Evolutionary conservation across 2,329 filamentous ascomycete genomes (phyloP).

Genomic region (Cryphonectria japonica): DNA sequence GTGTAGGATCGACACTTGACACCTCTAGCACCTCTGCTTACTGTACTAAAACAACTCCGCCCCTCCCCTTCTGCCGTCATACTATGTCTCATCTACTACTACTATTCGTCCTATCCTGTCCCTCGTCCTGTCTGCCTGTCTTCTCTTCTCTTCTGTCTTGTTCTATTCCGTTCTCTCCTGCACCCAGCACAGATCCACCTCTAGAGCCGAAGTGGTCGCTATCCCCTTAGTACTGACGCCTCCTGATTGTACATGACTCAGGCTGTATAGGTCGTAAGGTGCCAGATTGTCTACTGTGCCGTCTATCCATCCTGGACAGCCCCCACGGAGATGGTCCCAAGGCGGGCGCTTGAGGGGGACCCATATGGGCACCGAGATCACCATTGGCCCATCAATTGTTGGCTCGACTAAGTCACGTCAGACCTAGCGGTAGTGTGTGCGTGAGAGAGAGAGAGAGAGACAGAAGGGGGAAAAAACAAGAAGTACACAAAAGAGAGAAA

Average conservation of each 20-base stretch:
- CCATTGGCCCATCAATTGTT: background rate
- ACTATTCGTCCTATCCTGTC: too few species aligned
- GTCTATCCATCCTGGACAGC: background rate
- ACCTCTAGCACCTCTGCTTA: background rate
- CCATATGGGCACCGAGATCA: slow-evolving; percentile 3
- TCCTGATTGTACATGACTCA: slow-evolving; percentile 3
- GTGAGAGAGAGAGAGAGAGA: background rate
- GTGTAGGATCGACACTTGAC: background rate
- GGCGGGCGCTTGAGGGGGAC: background rate
- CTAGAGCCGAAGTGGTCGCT: background rate
- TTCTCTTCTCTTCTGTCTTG: background rate
- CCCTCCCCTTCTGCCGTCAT: background rate
- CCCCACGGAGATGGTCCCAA: background rate
- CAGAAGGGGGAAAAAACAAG: background rate
- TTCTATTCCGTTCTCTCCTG: background rate
- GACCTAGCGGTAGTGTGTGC: background rate
- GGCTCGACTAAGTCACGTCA: background rate
- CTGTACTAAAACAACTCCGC: background rate
- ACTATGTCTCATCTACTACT: background rate
- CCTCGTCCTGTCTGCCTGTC: background rate
- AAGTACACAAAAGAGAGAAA: too few species aligned
- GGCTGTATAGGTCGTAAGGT: slow-evolving; percentile 1
- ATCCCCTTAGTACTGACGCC: background rate
- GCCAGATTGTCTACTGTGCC: background rate
- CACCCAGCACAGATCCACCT: background rate